Evolutionary conservation across 108 stramenopile species (phyloP).

Genomic region (Nitzschia sp.): DNA sequence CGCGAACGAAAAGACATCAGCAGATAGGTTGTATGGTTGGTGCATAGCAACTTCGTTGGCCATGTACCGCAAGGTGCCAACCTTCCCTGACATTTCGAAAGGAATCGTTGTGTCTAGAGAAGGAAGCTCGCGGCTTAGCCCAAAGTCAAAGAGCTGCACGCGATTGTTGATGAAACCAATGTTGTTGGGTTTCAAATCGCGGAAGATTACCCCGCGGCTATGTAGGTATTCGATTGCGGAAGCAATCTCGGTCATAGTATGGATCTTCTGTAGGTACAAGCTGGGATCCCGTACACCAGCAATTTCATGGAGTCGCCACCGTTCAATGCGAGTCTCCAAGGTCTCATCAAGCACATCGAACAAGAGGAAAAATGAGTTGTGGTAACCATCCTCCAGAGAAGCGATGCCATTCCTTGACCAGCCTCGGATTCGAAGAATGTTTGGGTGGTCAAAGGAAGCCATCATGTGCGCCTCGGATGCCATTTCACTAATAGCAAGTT

Average conservation of each 20-base stretch:
- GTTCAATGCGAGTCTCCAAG: constrained; percentile 49
- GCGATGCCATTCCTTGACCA: constrained; percentile 60
- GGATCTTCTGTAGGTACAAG: constrained; percentile 40
- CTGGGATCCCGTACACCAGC: neutral
- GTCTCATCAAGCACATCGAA: constrained; percentile 55
- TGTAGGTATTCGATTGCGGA: constrained; percentile 78
- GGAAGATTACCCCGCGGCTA: constrained; percentile 72
- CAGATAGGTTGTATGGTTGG: constrained; percentile 61
- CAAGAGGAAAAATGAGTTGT: constrained; percentile 54
- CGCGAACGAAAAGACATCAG: constrained; percentile 70
- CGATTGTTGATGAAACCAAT: constrained; percentile 69
- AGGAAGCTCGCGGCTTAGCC: constrained; percentile 70
- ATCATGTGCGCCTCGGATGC: constrained; percentile 78
- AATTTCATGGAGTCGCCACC: constrained; percentile 38
- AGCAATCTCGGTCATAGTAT: constrained; percentile 52
- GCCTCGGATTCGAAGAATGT: constrained; percentile 73
- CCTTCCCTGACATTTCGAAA: constrained; percentile 56
- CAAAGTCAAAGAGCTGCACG: constrained; percentile 85
- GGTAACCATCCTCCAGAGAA: constrained; percentile 38
- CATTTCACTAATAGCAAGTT: constrained; percentile 61
- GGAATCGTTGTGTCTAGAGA: constrained; percentile 40
- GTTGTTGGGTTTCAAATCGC: constrained; percentile 69
- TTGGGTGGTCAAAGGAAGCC: constrained; percentile 66
- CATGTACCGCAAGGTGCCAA: constrained; percentile 76
- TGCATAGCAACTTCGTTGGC: constrained; percentile 56